Percentiles rank a stretch among this genome's conserved stretches.
phyloP scores from a whole-genome alignment of 345 rosid species.

The Ailanthus altissimus region DNA sequence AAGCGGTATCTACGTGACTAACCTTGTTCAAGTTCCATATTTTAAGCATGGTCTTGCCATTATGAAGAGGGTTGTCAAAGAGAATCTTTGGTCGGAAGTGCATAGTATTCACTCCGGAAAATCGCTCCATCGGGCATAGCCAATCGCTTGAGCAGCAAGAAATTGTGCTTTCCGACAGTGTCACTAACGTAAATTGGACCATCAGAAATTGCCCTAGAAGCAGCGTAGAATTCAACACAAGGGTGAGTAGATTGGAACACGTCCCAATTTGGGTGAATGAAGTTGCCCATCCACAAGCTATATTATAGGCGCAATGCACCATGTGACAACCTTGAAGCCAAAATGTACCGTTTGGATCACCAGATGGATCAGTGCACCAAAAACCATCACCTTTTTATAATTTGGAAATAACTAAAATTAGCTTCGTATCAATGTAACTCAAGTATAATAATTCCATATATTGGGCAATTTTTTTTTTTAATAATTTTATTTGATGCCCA shows the following conservation, averaged over 20 bases:
- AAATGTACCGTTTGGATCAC: slow-evolving; percentile 90
- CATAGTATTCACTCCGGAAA: slow-evolving; percentile 79
- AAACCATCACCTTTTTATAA: slow-evolving; percentile 99
- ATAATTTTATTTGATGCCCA: not conserved
- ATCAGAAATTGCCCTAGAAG: slow-evolving; percentile 92
- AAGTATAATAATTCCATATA: too few species aligned
- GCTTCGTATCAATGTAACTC: too few species aligned
- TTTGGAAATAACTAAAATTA: too few species aligned
- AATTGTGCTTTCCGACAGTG: slow-evolving; percentile 80
- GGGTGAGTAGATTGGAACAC: slow-evolving; percentile 99
- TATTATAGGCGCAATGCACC: slow-evolving; percentile 99
- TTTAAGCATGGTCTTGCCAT: slow-evolving; percentile 98
- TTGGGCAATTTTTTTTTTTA: too few species aligned
- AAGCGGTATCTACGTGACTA: not conserved
- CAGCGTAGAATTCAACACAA: slow-evolving; percentile 94
- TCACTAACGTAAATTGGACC: slow-evolving; percentile 92
- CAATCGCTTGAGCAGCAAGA: slow-evolving; percentile 61
- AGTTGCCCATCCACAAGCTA: slow-evolving; percentile 99
- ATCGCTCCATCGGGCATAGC: slow-evolving; percentile 80
- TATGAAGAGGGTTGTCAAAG: slow-evolving; percentile 91
- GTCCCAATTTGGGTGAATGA: slow-evolving; percentile 99
- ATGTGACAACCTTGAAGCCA: slow-evolving; percentile 99
- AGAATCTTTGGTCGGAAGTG: slow-evolving; percentile 91
- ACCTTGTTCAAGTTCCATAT: slow-evolving; percentile 99
- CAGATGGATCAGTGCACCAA: slow-evolving; percentile 98